Conservation (phyloP, 2,329 filamentous ascomycete genomes). For the Pestalotiopsis sp. region DNA sequence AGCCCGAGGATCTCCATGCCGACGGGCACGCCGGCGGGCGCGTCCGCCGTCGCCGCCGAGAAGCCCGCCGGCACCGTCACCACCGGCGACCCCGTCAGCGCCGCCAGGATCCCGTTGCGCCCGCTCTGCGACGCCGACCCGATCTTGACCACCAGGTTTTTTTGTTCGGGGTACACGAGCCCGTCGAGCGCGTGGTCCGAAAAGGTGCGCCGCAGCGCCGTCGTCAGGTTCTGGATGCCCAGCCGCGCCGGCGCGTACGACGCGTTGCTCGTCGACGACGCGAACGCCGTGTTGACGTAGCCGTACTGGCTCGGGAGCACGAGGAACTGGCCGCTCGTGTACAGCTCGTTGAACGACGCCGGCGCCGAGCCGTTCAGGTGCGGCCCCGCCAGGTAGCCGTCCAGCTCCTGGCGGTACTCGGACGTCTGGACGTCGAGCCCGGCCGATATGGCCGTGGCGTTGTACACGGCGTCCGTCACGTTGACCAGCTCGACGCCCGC, state of each 20-base stretch:
- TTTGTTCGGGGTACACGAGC: conserved; percentile 67
- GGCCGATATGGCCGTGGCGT: conserved; percentile 49
- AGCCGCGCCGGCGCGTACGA: conserved; percentile 50
- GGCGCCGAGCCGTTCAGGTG: conserved; percentile 46
- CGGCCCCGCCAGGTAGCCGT: conserved; percentile 55
- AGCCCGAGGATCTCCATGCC: conserved; percentile 66
- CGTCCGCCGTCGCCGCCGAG: conserved; percentile 47
- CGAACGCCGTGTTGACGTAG: conserved; percentile 52
- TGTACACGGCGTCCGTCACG: conserved; percentile 52
- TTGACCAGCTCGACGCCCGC: conserved; percentile 54
- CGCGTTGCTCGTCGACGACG: conserved; percentile 52
- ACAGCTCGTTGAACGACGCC: conserved; percentile 50
- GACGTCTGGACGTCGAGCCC: conserved; percentile 61
- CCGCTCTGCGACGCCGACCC: conserved; percentile 60
- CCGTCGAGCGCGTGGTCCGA: conserved; percentile 52
- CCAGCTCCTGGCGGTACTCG: conserved; percentile 60
- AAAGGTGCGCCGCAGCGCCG: conserved; percentile 54
- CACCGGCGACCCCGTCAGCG: conserved; percentile 42
- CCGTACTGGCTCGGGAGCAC: conserved; percentile 62
- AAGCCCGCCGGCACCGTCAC: conserved; percentile 56
- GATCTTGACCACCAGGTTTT: conserved; percentile 62
- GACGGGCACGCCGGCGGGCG: conserved; percentile 61
- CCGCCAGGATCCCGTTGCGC: conserved; percentile 49
- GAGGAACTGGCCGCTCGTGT: conserved; percentile 53
- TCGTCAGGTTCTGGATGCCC: conserved; percentile 55